Percentiles rank a stretch among this genome's conserved stretches.
These are phyloP conservation scores for Fusarium pilosicola DNA, from an alignment of 2,329 filamentous ascomycete genomes.

Conservation along the genomic window DNA sequence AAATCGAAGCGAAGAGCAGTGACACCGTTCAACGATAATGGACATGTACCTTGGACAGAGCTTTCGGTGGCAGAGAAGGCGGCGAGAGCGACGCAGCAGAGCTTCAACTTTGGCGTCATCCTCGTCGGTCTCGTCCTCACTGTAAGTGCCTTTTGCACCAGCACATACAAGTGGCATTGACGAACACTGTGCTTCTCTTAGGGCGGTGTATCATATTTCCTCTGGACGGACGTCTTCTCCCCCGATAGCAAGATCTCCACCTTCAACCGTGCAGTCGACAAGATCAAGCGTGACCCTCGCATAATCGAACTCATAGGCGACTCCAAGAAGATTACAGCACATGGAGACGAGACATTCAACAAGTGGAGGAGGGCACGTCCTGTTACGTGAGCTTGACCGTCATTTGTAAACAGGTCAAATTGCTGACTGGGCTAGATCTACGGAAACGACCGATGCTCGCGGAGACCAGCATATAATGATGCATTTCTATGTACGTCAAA, in stretches of 20 bases:
- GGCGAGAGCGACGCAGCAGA: constrained; percentile 87
- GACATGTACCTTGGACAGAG: constrained; percentile 81
- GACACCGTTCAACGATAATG: constrained; percentile 88
- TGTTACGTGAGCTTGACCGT: constrained; percentile 59
- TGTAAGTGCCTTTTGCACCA: constrained; percentile 54
- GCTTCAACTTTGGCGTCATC: constrained; percentile 85
- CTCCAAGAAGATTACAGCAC: constrained; percentile 77
- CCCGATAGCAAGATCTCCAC: constrained; percentile 85
- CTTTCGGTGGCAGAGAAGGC: constrained; percentile 82
- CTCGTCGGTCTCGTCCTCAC: constrained; percentile 79
- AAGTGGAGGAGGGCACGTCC: constrained; percentile 79
- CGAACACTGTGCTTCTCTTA: constrained; percentile 47
- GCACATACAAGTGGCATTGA: not conserved
- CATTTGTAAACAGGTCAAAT: not conserved
- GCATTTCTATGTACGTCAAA: constrained; percentile 77
- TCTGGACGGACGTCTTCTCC: constrained; percentile 86
- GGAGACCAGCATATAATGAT: constrained; percentile 85
- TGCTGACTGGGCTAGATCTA: constrained; percentile 63
- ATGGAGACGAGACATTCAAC: constrained; percentile 82
- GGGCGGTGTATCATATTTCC: constrained; percentile 80
- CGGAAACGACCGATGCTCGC: constrained; percentile 73
- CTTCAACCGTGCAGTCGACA: constrained; percentile 87
- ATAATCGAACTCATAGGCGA: constrained; percentile 82
- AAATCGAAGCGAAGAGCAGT: constrained; percentile 73
- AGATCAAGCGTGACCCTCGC: constrained; percentile 76